These are phyloP conservation scores for Sporothrix humicola DNA, from an alignment of 2,329 filamentous ascomycete genomes.

Conservation along the genomic window DNA sequence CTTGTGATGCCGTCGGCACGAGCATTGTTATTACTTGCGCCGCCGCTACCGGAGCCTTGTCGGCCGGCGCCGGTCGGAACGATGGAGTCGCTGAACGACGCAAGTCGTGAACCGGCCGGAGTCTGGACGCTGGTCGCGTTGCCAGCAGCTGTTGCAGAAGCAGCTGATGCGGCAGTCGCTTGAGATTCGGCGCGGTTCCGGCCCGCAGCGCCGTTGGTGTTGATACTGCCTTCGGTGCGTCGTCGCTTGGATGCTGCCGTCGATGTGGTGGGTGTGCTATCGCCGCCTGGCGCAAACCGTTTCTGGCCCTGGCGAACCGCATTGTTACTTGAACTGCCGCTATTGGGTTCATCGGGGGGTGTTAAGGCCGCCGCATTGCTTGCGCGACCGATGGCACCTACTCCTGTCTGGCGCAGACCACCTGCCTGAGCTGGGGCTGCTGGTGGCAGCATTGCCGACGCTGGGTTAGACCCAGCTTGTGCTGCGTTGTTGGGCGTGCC, in stretches of 20 bases:
- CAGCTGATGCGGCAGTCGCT: not conserved
- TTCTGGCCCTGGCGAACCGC: slow-evolving; percentile 46
- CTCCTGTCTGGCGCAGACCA: slow-evolving; percentile 25
- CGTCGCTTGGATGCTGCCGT: slow-evolving; percentile 45
- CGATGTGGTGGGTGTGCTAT: slow-evolving; percentile 30
- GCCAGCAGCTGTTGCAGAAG: not conserved
- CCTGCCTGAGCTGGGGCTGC: not conserved
- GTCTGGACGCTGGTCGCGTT: not conserved
- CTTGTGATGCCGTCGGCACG: slow-evolving; percentile 41
- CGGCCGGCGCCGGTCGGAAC: not conserved
- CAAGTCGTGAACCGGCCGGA: not conserved
- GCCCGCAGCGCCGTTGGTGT: slow-evolving; percentile 32
- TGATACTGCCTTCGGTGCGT: slow-evolving; percentile 43
- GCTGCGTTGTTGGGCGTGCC: not conserved
- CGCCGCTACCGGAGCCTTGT: slow-evolving; percentile 14
- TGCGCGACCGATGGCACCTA: slow-evolving; percentile 18
- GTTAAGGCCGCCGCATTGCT: slow-evolving; percentile 53
- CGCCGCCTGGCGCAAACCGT: slow-evolving; percentile 44
- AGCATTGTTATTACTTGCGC: slow-evolving; percentile 30
- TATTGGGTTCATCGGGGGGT: slow-evolving; percentile 57
- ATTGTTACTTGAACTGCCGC: slow-evolving; percentile 24
- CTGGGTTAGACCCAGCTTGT: not conserved
- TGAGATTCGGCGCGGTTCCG: slow-evolving; percentile 15
- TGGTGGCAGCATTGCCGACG: slow-evolving; percentile 20
- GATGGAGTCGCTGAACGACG: slow-evolving; percentile 18